Evolutionary conservation across 73 alveolate genomes (phyloP).

Genomic region (Paramecium sexaurelia): DNA sequence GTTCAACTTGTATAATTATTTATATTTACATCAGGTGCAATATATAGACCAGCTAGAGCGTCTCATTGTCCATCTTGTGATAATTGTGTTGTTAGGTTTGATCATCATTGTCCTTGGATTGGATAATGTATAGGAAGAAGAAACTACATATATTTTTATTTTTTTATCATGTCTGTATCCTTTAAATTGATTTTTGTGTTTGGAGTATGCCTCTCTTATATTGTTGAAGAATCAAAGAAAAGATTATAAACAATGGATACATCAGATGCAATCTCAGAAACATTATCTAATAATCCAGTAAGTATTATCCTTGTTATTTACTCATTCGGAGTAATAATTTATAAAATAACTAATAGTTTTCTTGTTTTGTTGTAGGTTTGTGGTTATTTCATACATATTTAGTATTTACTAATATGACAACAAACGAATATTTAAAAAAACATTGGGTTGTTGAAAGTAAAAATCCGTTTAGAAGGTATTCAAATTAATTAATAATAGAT

Average conservation of each 20-base stretch:
- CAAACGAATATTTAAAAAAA: constrained; percentile 74
- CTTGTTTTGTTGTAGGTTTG: constrained; percentile 69
- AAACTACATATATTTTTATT: constrained; percentile 83
- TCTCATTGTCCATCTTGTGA: constrained; percentile 94
- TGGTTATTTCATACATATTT: constrained; percentile 71
- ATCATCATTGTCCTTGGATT: constrained; percentile 97
- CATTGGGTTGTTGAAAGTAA: constrained; percentile 52
- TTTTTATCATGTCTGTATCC: constrained; percentile 30
- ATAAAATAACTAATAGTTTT: constrained; percentile 50
- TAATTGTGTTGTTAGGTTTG: constrained; percentile 91
- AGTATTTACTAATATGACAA: constrained; percentile 64
- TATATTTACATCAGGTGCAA: constrained; percentile 45
- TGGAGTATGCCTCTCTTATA: constrained; percentile 23
- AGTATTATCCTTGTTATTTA: constrained; percentile 56
- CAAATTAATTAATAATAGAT: not conserved
- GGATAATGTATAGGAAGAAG: constrained; percentile 94
- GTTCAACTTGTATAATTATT: constrained; percentile 44
- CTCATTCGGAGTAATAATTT: constrained; percentile 48
- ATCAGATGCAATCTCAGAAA: not conserved
- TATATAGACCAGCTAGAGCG: constrained; percentile 93
- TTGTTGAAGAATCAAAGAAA: constrained; percentile 32
- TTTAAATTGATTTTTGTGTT: constrained; percentile 33
- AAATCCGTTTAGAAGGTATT: constrained; percentile 60
- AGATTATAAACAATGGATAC: not conserved
- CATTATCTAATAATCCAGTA: constrained; percentile 27